Base-by-base conservation (phyloP, 192 early-diverging fungal genomes). In the Funneliformis geosporum region DNA sequence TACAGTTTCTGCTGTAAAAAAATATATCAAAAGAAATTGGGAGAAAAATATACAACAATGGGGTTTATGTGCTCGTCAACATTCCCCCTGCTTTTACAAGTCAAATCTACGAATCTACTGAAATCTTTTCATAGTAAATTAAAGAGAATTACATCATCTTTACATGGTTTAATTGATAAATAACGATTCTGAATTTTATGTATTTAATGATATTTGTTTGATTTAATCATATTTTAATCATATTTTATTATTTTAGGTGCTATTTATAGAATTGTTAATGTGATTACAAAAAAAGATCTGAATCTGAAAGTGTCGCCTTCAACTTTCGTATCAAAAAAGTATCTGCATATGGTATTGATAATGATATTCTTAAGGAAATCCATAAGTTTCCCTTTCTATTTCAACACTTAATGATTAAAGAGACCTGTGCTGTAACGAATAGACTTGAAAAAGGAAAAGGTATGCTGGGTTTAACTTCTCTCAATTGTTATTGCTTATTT, bases 11-110 rank as follows among this genome's bases (percentile, higher is more conserved):
- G 14, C 0, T 4, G 73, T 46, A 0, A 7, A 18, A 9, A 73
- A 73, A 0, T 73, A 73, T 55, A 73, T 73, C 28, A 25, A 5
- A 28, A 73, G 47, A 28, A 73, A 73, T 25, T 73, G 55, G 23
- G n/a, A 3, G 25, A 67, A 25, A 8, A 60, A 55, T 67, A 27
- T 16, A 25, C 33, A 81, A 21, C 33, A 47, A 21, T 81, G 18
- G 64, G 72, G 46, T 25, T 12, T 77, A 43, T 43, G 12, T 33
- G 2, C 2, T 33, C 64, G 39, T 33, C 61, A 81, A 47, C 50
- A 81, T 44, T 81, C 47, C 1, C 72, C 16, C 4, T 81, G 8
- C 65, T 81, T 39, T 55, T 81, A 9, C 80, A 81, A 67, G 75
- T 27, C 4, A 67, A 74, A 7, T 76, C 47, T 46, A 60, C 10